Percentiles rank a stretch among this genome's conserved stretches.
These are phyloP conservation scores for Pichia kudriavzevii DNA, from an alignment of 1,139 yeast species.

Conservation along the genomic window DNA sequence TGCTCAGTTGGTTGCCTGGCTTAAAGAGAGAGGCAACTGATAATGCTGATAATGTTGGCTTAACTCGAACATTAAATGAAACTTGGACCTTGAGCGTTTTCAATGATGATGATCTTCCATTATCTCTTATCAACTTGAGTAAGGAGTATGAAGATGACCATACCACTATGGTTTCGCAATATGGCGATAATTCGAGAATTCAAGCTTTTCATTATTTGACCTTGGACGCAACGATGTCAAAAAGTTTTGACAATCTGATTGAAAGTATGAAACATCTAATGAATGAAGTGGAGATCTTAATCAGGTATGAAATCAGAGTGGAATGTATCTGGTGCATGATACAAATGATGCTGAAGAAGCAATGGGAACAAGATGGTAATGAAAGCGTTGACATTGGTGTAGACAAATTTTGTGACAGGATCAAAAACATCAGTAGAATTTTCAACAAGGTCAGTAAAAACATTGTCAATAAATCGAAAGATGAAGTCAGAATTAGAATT, in stretches of 20 bases:
- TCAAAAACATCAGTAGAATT: constrained; percentile 13
- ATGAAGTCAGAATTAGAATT: constrained; percentile 24
- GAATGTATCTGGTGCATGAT: constrained; percentile 17
- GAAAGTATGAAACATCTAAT: constrained; percentile 7
- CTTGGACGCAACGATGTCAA: too few species aligned
- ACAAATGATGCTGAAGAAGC: constrained; percentile 14
- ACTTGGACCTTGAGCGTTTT: constrained; percentile 24
- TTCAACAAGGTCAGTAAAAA: constrained; percentile 33
- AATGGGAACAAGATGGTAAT: constrained; percentile 12
- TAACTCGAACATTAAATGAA: constrained; percentile 20
- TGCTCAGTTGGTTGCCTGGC: constrained; percentile 49
- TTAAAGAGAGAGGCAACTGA: constrained; percentile 39
- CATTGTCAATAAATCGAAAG: constrained; percentile 36
- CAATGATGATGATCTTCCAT: constrained; percentile 10
- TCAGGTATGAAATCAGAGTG: constrained; percentile 16
- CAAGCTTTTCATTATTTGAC: too few species aligned
- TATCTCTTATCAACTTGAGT: constrained; percentile 20
- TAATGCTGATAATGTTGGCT: constrained; percentile 9
- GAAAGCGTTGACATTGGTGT: constrained; percentile 16
- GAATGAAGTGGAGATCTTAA: constrained; percentile 14
- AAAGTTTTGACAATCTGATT: constrained; percentile 9
- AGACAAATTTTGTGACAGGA: constrained; percentile 15
- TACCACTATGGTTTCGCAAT: too few species aligned
- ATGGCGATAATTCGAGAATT: too few species aligned
- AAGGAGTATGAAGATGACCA: constrained; percentile 20